A percentile compares a stretch with the other conserved stretches of the same genome.
These are phyloP conservation scores for Trichoderma arundinaceum DNA, from an alignment of 2,329 filamentous ascomycete species.

Conservation along the genomic window DNA sequence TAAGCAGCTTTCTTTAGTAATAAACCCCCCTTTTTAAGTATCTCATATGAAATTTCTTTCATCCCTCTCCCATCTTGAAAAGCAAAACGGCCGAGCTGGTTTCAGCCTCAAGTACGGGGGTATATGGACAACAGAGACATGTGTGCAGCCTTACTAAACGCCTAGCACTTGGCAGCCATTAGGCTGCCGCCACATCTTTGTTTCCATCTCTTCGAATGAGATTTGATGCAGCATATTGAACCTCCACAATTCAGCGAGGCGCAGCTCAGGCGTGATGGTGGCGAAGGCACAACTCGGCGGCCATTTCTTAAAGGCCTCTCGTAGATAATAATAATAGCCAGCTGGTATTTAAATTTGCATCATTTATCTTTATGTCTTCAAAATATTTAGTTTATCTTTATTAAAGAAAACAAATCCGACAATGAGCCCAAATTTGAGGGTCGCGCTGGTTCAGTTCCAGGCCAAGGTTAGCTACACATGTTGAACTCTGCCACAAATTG, in stretches of 20 bases:
- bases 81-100: background rate
- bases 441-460: constrained; percentile 14
- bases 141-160: no score
- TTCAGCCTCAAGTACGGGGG: background rate
- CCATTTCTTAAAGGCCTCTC: background rate
- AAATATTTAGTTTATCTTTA: background rate
- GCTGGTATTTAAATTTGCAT: no score
- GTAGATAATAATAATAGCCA: background rate
- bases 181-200: background rate
- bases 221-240: background rate
- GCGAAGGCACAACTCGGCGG: background rate
- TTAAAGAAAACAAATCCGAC: background rate
- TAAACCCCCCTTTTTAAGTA: no score
- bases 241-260: background rate
- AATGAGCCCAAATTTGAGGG: background rate
- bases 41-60: no score
- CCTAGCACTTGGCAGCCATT: background rate
- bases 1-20: no score
- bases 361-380: background rate
- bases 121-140: background rate
- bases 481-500: background rate
- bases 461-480: background rate
- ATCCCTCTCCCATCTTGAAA: no score
- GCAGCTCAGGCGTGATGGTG: constrained; percentile 6
- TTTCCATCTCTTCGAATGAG: background rate